Evolutionary conservation across 2,329 filamentous ascomycete species (phyloP).

Genomic region (Stachybotrys chlorohalonatus): DNA sequence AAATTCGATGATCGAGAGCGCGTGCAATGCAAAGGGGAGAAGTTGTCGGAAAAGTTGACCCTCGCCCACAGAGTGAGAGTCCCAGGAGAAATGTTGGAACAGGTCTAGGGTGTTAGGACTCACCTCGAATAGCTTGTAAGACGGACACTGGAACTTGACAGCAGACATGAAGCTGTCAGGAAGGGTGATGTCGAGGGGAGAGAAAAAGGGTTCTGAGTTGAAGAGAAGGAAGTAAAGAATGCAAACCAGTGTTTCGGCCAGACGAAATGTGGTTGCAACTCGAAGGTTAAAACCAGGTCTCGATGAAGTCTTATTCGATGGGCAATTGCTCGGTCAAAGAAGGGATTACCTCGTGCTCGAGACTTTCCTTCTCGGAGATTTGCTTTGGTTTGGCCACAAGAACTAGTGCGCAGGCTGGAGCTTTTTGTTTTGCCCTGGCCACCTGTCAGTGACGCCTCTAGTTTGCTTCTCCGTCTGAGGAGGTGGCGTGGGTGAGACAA

Average conservation of each 20-base stretch:
- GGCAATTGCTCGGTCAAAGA: constrained; percentile 18
- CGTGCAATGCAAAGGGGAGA: not conserved
- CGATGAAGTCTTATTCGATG: constrained; percentile 25
- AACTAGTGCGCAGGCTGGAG: constrained; percentile 19
- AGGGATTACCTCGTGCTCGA: constrained; percentile 16
- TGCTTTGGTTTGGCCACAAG: constrained; percentile 21
- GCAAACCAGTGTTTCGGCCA: constrained; percentile 29
- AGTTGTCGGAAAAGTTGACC: not conserved
- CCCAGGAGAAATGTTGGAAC: constrained; percentile 18
- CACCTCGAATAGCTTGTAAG: constrained; percentile 52
- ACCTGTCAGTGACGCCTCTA: constrained; percentile 21
- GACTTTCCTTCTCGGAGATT: constrained; percentile 27
- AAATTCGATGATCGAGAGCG: not conserved
- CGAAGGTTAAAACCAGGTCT: constrained; percentile 22
- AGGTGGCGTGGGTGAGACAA: constrained; percentile 27
- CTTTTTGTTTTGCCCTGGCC: constrained; percentile 18
- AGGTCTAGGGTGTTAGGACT: constrained; percentile 30
- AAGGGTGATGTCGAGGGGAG: constrained; percentile 18
- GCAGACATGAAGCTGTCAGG: constrained; percentile 47
- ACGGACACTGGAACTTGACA: constrained; percentile 44
- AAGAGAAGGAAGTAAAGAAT: constrained; percentile 20
- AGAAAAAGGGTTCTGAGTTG: constrained; percentile 24
- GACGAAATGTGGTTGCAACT: constrained; percentile 19
- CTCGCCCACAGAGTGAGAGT: constrained; percentile 7
- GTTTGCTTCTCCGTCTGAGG: constrained; percentile 22